Percentiles rank a stretch among this genome's conserved stretches.
Conservation (phyloP, 805 yeast genomes). For the Candida silvatica region DNA sequence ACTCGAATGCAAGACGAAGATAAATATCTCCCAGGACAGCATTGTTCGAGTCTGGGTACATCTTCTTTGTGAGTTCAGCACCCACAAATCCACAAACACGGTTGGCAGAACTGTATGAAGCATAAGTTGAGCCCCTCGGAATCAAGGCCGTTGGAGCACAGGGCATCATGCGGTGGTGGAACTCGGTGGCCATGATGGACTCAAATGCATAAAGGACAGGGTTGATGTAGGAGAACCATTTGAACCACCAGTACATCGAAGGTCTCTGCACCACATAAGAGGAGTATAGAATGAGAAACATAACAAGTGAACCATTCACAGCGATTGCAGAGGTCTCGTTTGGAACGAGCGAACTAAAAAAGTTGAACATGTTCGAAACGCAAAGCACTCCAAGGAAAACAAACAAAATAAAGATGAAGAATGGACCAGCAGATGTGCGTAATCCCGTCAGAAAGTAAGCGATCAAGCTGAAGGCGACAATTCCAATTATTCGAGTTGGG, state of each 20-base stretch:
- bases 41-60: constrained; percentile 15
- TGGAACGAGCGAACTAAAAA: constrained; percentile 42
- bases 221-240: constrained; percentile 44
- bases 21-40: constrained; percentile 47
- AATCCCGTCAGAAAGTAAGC: constrained; percentile 47
- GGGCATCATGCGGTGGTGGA: constrained; percentile 41
- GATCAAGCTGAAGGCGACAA: constrained; percentile 36
- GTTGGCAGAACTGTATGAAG: constrained; percentile 25
- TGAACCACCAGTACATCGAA: constrained; percentile 54
- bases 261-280: constrained; percentile 56
- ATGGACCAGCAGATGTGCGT: constrained; percentile 45
- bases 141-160: constrained; percentile 35
- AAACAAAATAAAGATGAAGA: constrained; percentile 40
- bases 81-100: constrained; percentile 48
- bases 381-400: constrained; percentile 29
- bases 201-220: constrained; percentile 44
- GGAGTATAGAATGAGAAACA: constrained; percentile 48
- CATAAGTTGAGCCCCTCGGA: constrained; percentile 52
- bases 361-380: constrained; percentile 44
- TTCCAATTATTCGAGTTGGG: constrained; percentile 46
- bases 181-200: constrained; percentile 48
- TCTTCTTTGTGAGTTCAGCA: constrained; percentile 23
- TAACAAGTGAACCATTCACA: constrained; percentile 44
- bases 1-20: constrained; percentile 35
- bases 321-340: constrained; percentile 51